These are phyloP conservation scores for Phytophthora colocasiae DNA, from an alignment of 352 stramenopile genomes.

Conservation along the genomic window DNA sequence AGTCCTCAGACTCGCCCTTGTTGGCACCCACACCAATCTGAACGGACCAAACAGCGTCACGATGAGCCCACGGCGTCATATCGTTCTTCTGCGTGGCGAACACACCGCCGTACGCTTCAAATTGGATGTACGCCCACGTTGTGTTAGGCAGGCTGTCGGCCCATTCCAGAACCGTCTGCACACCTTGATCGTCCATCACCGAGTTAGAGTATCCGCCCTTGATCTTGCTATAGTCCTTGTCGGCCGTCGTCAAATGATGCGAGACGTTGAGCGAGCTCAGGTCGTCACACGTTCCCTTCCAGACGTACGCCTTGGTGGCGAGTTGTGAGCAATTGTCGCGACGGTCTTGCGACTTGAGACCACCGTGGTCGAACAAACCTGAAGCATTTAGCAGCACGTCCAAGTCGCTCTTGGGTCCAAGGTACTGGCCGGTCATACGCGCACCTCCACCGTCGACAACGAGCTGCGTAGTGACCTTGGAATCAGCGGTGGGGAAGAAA, in stretches of 20 bases:
- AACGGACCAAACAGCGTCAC: slow-evolving; percentile 56
- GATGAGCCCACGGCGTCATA: slow-evolving; percentile 56
- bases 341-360: slow-evolving; percentile 44
- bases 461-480: slow-evolving; percentile 62
- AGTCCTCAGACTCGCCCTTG: slow-evolving; percentile 47
- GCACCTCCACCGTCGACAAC: slow-evolving; percentile 42
- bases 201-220: slow-evolving; percentile 59
- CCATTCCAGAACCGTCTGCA: slow-evolving; percentile 48
- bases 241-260: slow-evolving; percentile 37
- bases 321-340: slow-evolving; percentile 55
- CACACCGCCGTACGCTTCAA: slow-evolving; percentile 58
- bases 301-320: slow-evolving; percentile 58
- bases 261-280: slow-evolving; percentile 45
- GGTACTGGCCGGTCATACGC: slow-evolving; percentile 51
- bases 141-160: slow-evolving; percentile 45
- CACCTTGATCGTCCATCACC: slow-evolving; percentile 43
- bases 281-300: slow-evolving; percentile 49
- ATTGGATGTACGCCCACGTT: slow-evolving; percentile 58
- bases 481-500: slow-evolving; percentile 53
- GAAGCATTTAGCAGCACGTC: slow-evolving; percentile 45
- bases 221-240: slow-evolving; percentile 60
- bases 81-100: slow-evolving; percentile 52
- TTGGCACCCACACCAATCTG: slow-evolving; percentile 51
- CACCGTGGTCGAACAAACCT: slow-evolving; percentile 40
- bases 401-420: slow-evolving; percentile 45